Conservation (phyloP, 257 asterid genomes). For the Fraxinus pennsylvanica region DNA sequence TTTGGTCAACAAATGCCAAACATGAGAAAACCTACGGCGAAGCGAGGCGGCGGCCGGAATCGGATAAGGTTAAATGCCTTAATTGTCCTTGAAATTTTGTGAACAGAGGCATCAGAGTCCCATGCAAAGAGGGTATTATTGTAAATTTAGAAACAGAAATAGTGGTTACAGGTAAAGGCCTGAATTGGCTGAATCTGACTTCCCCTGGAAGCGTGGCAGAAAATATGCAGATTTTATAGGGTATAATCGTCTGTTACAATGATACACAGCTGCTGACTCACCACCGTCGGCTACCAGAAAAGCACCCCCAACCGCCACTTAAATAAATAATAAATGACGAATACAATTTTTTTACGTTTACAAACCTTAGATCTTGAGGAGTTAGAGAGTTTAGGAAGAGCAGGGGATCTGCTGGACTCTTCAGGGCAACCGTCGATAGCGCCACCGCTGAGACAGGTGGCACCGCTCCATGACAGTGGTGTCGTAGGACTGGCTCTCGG, state of each 20-base stretch:
- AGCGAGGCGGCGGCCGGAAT: slow-evolving; percentile 24
- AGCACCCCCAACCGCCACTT: slow-evolving; percentile 19
- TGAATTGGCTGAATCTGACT: slow-evolving; percentile 38
- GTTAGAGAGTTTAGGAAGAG: slow-evolving; percentile 28
- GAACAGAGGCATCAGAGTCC: neutral
- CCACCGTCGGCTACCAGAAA: slow-evolving; percentile 33
- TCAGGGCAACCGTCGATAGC: slow-evolving; percentile 43
- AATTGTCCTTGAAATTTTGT: slow-evolving; percentile 10
- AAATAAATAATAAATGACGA: neutral
- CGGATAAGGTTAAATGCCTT: slow-evolving; percentile 27
- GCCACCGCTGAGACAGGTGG: slow-evolving; percentile 56
- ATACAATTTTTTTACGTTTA: neutral
- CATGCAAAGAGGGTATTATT: slow-evolving; percentile 31
- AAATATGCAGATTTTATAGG: slow-evolving; percentile 44
- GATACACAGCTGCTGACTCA: slow-evolving; percentile 19
- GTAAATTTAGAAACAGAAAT: slow-evolving; percentile 51
- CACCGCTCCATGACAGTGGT: slow-evolving; percentile 78
- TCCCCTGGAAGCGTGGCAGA: slow-evolving; percentile 47
- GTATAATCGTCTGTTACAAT: slow-evolving; percentile 35
- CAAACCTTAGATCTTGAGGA: slow-evolving; percentile 77
- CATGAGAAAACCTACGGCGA: neutral
- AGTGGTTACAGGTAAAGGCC: slow-evolving; percentile 48
- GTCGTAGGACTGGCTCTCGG: slow-evolving; percentile 65
- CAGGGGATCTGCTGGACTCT: slow-evolving; percentile 42
- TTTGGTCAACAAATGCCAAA: slow-evolving; percentile 23